phyloP scores from a whole-genome alignment of 2,329 filamentous ascomycete genomes.

The Aureobasidium vineae region DNA sequence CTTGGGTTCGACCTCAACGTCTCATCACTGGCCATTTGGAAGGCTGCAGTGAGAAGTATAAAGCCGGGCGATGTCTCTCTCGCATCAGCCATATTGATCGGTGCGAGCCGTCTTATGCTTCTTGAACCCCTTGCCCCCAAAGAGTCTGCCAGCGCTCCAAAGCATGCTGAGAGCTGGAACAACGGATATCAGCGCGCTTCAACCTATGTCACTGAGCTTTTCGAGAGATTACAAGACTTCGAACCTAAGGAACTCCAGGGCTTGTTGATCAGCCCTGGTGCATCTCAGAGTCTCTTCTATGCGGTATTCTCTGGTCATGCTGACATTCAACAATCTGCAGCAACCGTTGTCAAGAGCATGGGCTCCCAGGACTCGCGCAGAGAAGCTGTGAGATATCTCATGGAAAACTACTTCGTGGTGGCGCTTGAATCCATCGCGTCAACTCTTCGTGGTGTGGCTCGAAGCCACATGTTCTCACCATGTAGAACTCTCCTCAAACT shows the following conservation, averaged over 20 bases:
- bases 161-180: slow-evolving; percentile 73
- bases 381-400: slow-evolving; percentile 61
- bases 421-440: slow-evolving; percentile 57
- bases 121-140: slow-evolving; percentile 66
- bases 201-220: slow-evolving; percentile 65
- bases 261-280: slow-evolving; percentile 65
- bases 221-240: slow-evolving; percentile 78
- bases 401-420: slow-evolving; percentile 57
- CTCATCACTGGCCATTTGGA: slow-evolving; percentile 75
- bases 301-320: slow-evolving; percentile 79
- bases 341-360: slow-evolving; percentile 79
- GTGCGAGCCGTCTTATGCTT: slow-evolving; percentile 67
- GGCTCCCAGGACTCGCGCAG: slow-evolving; percentile 65
- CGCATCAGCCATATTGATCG: slow-evolving; percentile 70
- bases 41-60: slow-evolving; percentile 67
- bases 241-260: slow-evolving; percentile 64
- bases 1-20: slow-evolving; percentile 67
- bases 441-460: slow-evolving; percentile 56
- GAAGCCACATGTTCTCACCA: slow-evolving; percentile 59
- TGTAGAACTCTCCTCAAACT: slow-evolving; percentile 61
- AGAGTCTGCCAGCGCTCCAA: slow-evolving; percentile 44
- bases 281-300: slow-evolving; percentile 72
- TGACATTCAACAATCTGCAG: slow-evolving; percentile 73
- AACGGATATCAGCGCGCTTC: slow-evolving; percentile 62
- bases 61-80: slow-evolving; percentile 66